Evolutionary conservation across 805 yeast genomes (phyloP).

Genomic region (Candida dajiaensis): DNA sequence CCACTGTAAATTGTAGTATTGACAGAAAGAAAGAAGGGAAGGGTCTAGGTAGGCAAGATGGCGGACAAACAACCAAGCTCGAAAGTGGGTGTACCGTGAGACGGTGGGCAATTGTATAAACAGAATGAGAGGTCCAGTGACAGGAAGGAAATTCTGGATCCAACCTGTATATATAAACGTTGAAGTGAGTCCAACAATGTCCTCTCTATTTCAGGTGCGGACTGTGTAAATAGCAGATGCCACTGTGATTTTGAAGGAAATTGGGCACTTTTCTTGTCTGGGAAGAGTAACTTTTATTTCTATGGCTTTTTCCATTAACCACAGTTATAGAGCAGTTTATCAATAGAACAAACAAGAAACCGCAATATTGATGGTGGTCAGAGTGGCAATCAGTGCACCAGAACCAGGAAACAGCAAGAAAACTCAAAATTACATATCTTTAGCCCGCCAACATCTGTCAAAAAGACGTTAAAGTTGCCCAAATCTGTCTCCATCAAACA

Average conservation of each 20-base stretch:
- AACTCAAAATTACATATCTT: not conserved
- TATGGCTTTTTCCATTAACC: not conserved
- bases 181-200: not conserved
- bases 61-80: no score
- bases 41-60: no score
- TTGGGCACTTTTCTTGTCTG: not conserved
- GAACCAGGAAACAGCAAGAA: not conserved
- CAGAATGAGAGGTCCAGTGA: no score
- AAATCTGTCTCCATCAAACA: not conserved
- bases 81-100: no score
- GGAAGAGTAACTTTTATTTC: not conserved
- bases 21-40: not conserved
- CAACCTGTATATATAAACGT: not conserved
- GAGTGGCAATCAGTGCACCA: not conserved
- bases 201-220: not conserved
- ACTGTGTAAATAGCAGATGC: constrained; percentile 2
- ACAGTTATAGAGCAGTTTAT: not conserved
- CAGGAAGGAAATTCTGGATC: not conserved
- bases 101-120: no score
- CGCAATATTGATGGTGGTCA: not conserved
- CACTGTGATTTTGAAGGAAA: not conserved
- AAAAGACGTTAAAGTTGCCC: not conserved
- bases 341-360: not conserved
- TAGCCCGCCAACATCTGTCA: not conserved
- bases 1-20: not conserved